These are phyloP conservation scores for Diaporthe helianthi DNA, from an alignment of 2,329 filamentous ascomycete species.

Conservation along the genomic window DNA sequence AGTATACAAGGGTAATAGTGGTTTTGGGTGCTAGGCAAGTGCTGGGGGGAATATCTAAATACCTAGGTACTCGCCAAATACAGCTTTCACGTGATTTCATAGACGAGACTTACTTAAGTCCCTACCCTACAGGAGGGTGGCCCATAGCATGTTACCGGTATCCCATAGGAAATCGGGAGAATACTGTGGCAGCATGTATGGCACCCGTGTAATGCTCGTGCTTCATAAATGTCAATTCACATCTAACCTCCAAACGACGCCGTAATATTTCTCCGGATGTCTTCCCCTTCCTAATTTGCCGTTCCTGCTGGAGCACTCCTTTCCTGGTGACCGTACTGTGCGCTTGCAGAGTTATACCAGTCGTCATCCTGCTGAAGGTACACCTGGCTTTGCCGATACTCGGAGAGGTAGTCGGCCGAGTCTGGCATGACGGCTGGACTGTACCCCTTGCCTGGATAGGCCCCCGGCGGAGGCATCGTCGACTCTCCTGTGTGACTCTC, in stretches of 20 bases:
- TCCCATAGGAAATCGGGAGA: too few relatives aligned
- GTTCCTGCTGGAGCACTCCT: not conserved
- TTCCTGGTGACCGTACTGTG: not conserved
- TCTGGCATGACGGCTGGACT: conserved; percentile 22
- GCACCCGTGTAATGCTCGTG: too few relatives aligned
- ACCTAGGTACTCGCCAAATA: too few relatives aligned
- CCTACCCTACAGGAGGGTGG: too few relatives aligned
- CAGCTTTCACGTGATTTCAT: too few relatives aligned
- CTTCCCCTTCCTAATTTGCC: not conserved
- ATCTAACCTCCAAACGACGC: too few relatives aligned
- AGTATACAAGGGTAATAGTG: not conserved
- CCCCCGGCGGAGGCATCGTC: not conserved
- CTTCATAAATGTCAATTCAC: accelerated
- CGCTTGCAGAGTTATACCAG: not conserved
- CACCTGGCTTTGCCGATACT: conserved; percentile 17
- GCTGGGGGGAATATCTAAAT: too few relatives aligned
- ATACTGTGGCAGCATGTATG: too few relatives aligned
- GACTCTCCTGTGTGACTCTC: not conserved
- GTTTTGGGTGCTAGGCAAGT: not conserved
- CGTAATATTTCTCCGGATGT: not conserved
- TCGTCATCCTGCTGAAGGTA: conserved; percentile 27
- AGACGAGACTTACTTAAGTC: too few relatives aligned
- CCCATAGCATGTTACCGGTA: too few relatives aligned
- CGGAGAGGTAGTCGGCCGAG: not conserved
- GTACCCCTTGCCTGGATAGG: conserved; percentile 10